Evolutionary conservation across 2,329 filamentous ascomycete genomes (phyloP).

Genomic region (Penicillium sp.): DNA sequence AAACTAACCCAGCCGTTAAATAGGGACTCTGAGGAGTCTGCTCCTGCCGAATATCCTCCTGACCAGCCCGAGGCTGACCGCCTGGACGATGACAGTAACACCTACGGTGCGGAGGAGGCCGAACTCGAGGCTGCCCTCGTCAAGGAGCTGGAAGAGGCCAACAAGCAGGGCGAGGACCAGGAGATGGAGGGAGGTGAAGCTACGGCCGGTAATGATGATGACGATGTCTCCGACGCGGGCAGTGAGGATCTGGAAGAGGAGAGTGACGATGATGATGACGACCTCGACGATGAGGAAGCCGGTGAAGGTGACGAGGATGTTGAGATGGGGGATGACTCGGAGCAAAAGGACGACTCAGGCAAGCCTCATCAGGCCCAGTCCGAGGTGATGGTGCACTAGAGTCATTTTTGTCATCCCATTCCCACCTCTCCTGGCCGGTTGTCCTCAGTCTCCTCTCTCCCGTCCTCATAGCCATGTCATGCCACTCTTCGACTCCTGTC

Average conservation of each 20-base stretch:
- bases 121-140: constrained; percentile 63
- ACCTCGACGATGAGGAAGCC: constrained; percentile 58
- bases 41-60: constrained; percentile 90
- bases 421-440: not conserved
- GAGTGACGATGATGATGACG: constrained; percentile 65
- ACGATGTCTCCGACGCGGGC: constrained; percentile 67
- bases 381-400: constrained; percentile 45
- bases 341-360: constrained; percentile 32
- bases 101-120: constrained; percentile 86
- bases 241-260: constrained; percentile 75
- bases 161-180: constrained; percentile 51
- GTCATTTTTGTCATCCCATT: not conserved
- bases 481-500: constrained; percentile 7
- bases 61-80: constrained; percentile 95
- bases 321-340: constrained; percentile 52
- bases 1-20: constrained; percentile 14
- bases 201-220: constrained; percentile 50
- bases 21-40: constrained; percentile 97
- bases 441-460: too few species aligned
- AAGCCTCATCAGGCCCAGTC: constrained; percentile 33
- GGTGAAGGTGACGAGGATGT: constrained; percentile 54
- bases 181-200: constrained; percentile 69
- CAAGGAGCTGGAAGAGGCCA: constrained; percentile 46
- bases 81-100: constrained; percentile 70
- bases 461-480: too few species aligned